Evolutionary conservation across 2,329 filamentous ascomycete species (phyloP), one percentile per base, ranked within the genome.

Genomic region (Colletotrichum sp.): DNA sequence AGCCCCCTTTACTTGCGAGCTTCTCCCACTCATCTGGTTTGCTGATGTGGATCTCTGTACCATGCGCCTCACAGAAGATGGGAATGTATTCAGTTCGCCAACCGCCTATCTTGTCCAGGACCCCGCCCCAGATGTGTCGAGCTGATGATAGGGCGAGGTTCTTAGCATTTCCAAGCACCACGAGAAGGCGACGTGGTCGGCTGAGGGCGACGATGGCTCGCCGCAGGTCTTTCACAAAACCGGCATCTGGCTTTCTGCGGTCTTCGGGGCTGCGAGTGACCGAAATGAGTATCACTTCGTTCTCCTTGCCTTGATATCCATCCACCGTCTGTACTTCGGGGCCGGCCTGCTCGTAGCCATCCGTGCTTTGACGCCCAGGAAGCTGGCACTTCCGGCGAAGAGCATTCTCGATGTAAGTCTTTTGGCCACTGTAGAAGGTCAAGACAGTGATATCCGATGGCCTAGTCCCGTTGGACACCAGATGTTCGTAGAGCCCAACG

Each of bases 231-330:
- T 89, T 87, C 3, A 98, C 87, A 79, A 98, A 98, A 0, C 96
- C 96, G 34, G 96, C 93, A 1, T 79, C 80, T 4, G 77, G 79
- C 1, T 78, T 79, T 1, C 87, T 86, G 6, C 85, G 81, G 2
- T 85, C 80, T 2, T 81, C 78, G 43, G 93, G 94, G 78, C 93
- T 96, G 59, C 96, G 91, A 5, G 97, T 95, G 0, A 98, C 86
- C 0, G 96, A 98, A 0, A 98, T 86, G 3, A 98, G 82, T 12
- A 98, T 88, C 10, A 98, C 88, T 28, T 96, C 94, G 77, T 98
- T 98, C 82, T 98, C 95, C 80, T 98, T 95, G 15, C 96, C 96
- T 82, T 98, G 96, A 80, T 96, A 98, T 0, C 94, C 95, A 80
- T 98, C 96, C 0, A 98, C 94, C 0, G 96, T 98, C 34, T 75